These are phyloP conservation scores for Tricholoma bakamatsutake DNA, from an alignment of 768 basidiomycete species.

Conservation along the genomic window DNA sequence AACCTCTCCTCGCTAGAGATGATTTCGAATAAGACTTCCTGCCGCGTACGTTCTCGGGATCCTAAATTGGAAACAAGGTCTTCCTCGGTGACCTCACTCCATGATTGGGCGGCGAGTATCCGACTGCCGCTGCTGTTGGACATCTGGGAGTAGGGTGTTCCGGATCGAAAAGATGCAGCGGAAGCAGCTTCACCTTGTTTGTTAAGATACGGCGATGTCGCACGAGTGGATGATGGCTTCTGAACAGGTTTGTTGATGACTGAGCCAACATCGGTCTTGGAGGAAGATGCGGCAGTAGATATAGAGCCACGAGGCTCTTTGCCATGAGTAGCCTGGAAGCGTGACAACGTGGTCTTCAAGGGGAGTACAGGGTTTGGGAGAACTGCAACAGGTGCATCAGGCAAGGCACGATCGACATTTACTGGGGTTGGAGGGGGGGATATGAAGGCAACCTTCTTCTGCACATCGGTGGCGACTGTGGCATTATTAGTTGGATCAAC, in stretches of 20 bases:
- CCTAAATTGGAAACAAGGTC: slow-evolving; percentile 91
- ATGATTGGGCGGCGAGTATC: slow-evolving; percentile 73
- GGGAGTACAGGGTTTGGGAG: slow-evolving; percentile 28
- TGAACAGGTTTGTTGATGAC: slow-evolving; percentile 33
- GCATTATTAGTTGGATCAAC: slow-evolving; percentile 23
- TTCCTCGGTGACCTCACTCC: slow-evolving; percentile 93
- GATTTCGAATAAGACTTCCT: slow-evolving; percentile 96
- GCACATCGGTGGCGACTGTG: slow-evolving; percentile 38
- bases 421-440: slow-evolving; percentile 72
- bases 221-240: slow-evolving; percentile 56
- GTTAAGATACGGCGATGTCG: slow-evolving; percentile 54
- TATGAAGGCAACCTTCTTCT: slow-evolving; percentile 86
- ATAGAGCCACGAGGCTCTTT: slow-evolving; percentile 67
- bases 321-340: slow-evolving; percentile 69
- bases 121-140: slow-evolving; percentile 60
- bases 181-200: slow-evolving; percentile 44
- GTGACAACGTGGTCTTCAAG: slow-evolving; percentile 65
- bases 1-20: slow-evolving; percentile 94
- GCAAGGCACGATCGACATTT: slow-evolving; percentile 47
- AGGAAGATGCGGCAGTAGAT: slow-evolving; percentile 55
- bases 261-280: slow-evolving; percentile 55
- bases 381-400: slow-evolving; percentile 34
- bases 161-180: slow-evolving; percentile 68
- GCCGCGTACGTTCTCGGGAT: slow-evolving; percentile 89
- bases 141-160: slow-evolving; percentile 78